Evolutionary conservation across 129 eudicot genomes (phyloP).

Genomic region (Escallonia rubra): DNA sequence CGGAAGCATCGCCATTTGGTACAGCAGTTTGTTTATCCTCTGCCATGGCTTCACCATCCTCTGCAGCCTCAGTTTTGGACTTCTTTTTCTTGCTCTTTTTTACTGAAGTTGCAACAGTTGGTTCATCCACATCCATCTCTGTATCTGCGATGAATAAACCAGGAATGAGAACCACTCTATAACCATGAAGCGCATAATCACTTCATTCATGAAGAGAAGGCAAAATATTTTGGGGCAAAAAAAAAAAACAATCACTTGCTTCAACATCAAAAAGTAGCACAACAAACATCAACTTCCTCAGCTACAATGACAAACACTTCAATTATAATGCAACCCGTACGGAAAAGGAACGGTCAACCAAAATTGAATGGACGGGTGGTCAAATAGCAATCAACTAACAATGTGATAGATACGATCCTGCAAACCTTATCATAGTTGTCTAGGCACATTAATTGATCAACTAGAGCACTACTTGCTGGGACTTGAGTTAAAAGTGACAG

Average conservation of each 20-base stretch:
- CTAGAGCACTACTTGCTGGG: too few species aligned
- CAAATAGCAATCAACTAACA: too few species aligned
- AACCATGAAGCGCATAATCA: neutral
- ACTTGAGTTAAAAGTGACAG: too few species aligned
- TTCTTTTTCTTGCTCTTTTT: conserved; percentile 78
- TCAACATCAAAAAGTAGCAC: neutral
- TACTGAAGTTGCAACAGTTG: conserved; percentile 21
- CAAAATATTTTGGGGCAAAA: neutral
- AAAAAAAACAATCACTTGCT: neutral
- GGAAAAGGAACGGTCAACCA: too few species aligned
- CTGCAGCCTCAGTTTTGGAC: conserved; percentile 24
- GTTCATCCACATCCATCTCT: conserved; percentile 55
- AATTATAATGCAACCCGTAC: too few species aligned
- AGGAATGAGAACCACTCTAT: neutral
- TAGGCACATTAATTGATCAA: too few species aligned
- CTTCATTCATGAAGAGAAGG: neutral
- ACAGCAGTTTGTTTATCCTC: conserved; percentile 41
- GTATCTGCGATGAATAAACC: conserved; percentile 13
- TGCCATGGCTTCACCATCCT: neutral
- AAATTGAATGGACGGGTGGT: too few species aligned
- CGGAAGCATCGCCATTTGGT: conserved; percentile 32
- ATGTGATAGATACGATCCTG: too few species aligned
- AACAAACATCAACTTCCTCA: too few species aligned
- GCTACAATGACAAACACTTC: too few species aligned
- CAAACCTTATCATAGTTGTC: too few species aligned